Evolutionary conservation across 352 stramenopile genomes (phyloP).

Genomic region (Aphanomyces cochlioides): DNA sequence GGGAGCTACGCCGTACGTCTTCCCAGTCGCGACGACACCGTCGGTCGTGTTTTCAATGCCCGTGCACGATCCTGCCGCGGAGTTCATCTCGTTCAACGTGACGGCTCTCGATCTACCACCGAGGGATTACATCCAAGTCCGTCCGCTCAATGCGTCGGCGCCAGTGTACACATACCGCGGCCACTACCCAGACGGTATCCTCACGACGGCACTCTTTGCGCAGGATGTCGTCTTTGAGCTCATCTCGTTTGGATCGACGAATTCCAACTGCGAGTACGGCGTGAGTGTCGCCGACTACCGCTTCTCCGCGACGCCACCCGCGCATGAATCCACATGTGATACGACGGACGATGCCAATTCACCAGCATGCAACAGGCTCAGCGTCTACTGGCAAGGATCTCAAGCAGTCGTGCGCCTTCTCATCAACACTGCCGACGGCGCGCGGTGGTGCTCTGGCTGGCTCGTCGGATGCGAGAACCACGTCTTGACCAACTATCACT

Average conservation of each 20-base stretch:
- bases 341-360: conserved; percentile 37
- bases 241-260: conserved; percentile 14
- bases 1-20: neutral
- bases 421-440: conserved; percentile 38
- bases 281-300: conserved; percentile 10
- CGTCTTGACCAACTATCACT: conserved; percentile 70
- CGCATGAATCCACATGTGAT: conserved; percentile 7
- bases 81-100: conserved; percentile 67
- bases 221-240: conserved; percentile 4
- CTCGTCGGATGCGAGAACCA: conserved; percentile 57
- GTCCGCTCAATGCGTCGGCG: conserved; percentile 33
- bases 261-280: conserved; percentile 2
- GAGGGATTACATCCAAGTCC: conserved; percentile 53
- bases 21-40: neutral
- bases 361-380: conserved; percentile 52
- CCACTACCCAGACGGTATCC: neutral
- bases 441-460: conserved; percentile 73
- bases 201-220: conserved; percentile 3
- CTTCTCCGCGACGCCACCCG: conserved; percentile 1
- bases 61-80: conserved; percentile 44
- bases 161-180: conserved; percentile 12
- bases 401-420: conserved; percentile 51
- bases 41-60: neutral
- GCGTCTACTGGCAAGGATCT: conserved; percentile 23
- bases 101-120: conserved; percentile 55